Percentiles rank a stretch among this genome's conserved stretches.
These are phyloP conservation scores for Eutrema heterophyllum DNA, from an alignment of 345 rosid genomes.

Conservation along the genomic window DNA sequence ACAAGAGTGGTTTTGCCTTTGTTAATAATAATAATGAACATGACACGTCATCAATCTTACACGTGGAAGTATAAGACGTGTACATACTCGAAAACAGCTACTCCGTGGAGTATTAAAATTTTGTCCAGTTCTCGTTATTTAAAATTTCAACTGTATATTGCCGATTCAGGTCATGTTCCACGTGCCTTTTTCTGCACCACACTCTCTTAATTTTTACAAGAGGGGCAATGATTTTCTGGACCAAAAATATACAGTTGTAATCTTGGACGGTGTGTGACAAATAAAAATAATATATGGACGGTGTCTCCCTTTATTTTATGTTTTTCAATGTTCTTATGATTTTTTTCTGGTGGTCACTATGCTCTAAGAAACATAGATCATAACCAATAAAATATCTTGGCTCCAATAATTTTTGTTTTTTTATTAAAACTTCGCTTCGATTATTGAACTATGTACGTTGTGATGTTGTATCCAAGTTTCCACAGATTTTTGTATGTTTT, in stretches of 20 bases:
- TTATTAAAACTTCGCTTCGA: background rate
- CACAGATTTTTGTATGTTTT: background rate
- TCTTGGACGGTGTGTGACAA: conserved; percentile 25
- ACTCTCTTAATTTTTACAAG: conserved; percentile 4
- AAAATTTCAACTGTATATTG: background rate
- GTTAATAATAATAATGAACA: background rate
- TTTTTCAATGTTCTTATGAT: background rate
- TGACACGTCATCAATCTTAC: background rate
- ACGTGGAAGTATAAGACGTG: conserved; percentile 8
- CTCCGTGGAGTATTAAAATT: too few relatives aligned
- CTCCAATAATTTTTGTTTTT: too few relatives aligned
- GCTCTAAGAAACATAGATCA: background rate
- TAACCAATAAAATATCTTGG: background rate
- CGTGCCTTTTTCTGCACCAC: conserved; percentile 29
- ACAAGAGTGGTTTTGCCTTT: conserved; percentile 23
- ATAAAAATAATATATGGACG: conserved; percentile 16
- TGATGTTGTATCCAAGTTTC: background rate
- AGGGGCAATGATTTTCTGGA: conserved; percentile 12
- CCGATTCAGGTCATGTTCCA: conserved; percentile 29
- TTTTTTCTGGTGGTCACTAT: conserved; percentile 8
- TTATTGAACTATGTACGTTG: conserved; percentile 1
- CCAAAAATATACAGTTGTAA: conserved; percentile 8
- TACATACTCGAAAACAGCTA: conserved; percentile 19
- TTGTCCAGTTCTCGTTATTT: background rate
- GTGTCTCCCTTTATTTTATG: conserved; percentile 1